Evolutionary conservation across 225 moss, liverwort and hornwort genomes (phyloP).

Genomic region (Asterella californica): DNA sequence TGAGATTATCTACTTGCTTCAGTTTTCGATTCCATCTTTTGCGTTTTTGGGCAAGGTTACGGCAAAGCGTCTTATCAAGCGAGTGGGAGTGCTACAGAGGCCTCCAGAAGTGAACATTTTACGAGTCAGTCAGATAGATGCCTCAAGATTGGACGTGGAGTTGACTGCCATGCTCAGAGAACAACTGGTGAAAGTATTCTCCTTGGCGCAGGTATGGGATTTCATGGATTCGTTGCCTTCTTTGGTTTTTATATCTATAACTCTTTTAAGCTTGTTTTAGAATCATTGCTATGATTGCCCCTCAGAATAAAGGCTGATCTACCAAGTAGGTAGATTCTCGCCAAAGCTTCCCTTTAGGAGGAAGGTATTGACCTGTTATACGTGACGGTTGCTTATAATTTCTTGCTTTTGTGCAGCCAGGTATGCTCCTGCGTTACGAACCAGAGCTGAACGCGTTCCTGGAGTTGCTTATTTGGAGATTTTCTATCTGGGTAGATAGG

Average conservation of each 20-base stretch:
- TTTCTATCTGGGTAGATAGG: constrained; percentile 97
- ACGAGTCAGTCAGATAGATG: constrained; percentile 92
- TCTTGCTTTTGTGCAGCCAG: constrained; percentile 80
- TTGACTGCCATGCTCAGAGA: constrained; percentile 95
- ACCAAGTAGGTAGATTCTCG: background rate
- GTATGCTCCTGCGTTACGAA: constrained; percentile 87
- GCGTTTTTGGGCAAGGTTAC: background rate
- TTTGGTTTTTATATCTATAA: background rate
- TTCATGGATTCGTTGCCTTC: background rate
- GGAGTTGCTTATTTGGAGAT: constrained; percentile 89
- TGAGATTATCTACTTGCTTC: background rate
- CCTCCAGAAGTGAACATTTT: constrained; percentile 71
- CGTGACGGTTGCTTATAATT: constrained; percentile 12
- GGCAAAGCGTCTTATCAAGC: background rate
- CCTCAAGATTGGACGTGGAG: constrained; percentile 84
- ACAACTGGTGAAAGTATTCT: constrained; percentile 82
- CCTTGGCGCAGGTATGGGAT: constrained; percentile 65
- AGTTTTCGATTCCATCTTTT: no score
- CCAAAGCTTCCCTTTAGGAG: background rate
- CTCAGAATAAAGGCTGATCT: background rate
- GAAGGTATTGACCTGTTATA: background rate
- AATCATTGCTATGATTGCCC: background rate
- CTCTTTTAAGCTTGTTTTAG: no score
- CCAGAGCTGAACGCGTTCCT: constrained; percentile 91
- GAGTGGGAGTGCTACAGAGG: constrained; percentile 40